Evolutionary conservation across 768 basidiomycete species (phyloP), one percentile per base, ranked within the genome.

Genomic region (Pilatotrama ljubarskyi): DNA sequence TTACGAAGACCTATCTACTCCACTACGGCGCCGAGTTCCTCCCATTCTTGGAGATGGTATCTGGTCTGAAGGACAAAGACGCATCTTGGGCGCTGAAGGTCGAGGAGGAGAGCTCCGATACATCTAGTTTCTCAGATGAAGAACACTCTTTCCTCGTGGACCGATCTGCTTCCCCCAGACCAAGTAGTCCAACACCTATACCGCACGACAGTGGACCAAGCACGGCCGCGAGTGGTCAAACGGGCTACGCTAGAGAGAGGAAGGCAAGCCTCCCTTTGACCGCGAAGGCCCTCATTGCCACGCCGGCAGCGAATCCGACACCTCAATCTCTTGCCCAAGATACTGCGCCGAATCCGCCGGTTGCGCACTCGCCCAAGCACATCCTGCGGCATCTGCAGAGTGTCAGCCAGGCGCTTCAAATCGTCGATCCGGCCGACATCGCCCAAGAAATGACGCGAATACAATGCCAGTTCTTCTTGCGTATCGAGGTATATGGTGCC

Each of bases 361-460:
- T 70, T 10, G 82, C 84, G 36, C 71, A 75, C 35, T 74, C 80
- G 6, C 71, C 81, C 40, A 86, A 85, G 68, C 80, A 84, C 26
- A 80, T 85, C 18, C 72, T 91, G 32, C 87, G 83, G 70, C 84
- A 86, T 43, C 79, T 93, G 18, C 74, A 78, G 37, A 83, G 74
- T 62, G 72, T 87, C 44, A 82, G 88, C 9, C 73, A 82, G 54
- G 84, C 85, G 52, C 71, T 93, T 6, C 75, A 82, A 62, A 72
- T 70, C 20, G 73, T 80, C 15, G 87, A 89, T 61, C 76, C 88
- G 5, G 79, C 78, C 20, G 84, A 86, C 22, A 84, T 96, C 61
- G 94, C 94, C 0, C 83, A 91, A 64, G 92, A 95, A 74, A 91
- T 97, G 64, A 95, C 93, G 38, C 81, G 86, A 49, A 73, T 88